phyloP scores from a whole-genome alignment of 2,329 filamentous ascomycete species.

The Zarea fungicola region DNA sequence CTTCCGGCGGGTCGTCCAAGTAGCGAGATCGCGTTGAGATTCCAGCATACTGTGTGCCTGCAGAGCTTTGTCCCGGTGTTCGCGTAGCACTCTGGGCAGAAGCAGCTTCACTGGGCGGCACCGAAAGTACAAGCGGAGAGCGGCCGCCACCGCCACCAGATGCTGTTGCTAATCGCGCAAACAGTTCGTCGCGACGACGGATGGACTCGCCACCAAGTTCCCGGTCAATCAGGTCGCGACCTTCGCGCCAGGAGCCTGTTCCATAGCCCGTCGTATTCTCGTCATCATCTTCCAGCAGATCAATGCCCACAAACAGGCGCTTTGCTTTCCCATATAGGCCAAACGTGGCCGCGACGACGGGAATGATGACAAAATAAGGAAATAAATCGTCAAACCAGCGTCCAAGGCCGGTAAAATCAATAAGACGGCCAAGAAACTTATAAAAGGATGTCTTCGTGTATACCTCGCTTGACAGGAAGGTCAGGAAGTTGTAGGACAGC shows the following conservation, averaged over 20 bases:
- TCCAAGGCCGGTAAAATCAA: constrained; percentile 78
- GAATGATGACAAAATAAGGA: constrained; percentile 79
- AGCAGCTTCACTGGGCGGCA: constrained; percentile 36
- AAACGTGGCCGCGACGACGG: constrained; percentile 80
- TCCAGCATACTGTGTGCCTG: constrained; percentile 28
- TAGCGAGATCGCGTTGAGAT: constrained; percentile 22
- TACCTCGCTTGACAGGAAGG: constrained; percentile 69
- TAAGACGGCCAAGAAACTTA: constrained; percentile 73
- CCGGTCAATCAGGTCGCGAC: constrained; percentile 81
- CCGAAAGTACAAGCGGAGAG: constrained; percentile 42
- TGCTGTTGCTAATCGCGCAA: constrained; percentile 27
- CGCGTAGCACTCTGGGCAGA: constrained; percentile 28
- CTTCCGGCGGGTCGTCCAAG: constrained; percentile 53
- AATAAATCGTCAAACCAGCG: constrained; percentile 84
- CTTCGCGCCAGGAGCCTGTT: constrained; percentile 84
- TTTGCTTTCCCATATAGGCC: constrained; percentile 82
- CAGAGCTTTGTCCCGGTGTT: constrained; percentile 36
- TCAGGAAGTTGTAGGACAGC: constrained; percentile 93
- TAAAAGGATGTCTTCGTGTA: constrained; percentile 81
- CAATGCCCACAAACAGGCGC: constrained; percentile 70
- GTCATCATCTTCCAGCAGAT: constrained; percentile 72
- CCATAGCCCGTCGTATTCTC: constrained; percentile 62
- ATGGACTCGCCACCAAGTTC: constrained; percentile 66
- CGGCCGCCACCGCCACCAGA: constrained; percentile 25
- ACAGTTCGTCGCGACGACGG: constrained; percentile 41